Evolutionary conservation across 768 basidiomycete genomes (phyloP).

Genomic region (Boletus vinaceobasis): DNA sequence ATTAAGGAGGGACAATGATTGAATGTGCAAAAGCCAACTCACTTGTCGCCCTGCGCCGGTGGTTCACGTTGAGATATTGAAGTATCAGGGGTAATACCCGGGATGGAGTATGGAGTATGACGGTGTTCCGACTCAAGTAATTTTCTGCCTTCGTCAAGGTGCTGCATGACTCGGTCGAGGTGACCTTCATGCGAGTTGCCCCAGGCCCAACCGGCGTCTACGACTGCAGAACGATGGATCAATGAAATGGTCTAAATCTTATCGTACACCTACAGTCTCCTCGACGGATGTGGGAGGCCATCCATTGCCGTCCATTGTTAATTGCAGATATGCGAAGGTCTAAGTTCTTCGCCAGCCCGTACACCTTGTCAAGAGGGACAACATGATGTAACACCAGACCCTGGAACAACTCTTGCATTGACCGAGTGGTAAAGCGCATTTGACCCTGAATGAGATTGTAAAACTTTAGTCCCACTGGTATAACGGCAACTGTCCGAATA

Average conservation of each 20-base stretch:
- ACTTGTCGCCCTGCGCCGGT: conserved; percentile 19
- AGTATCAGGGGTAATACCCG: conserved; percentile 10
- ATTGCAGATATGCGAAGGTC: conserved; percentile 22
- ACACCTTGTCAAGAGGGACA: conserved; percentile 22
- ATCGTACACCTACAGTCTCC: conserved; percentile 33
- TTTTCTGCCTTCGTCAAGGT: conserved; percentile 28
- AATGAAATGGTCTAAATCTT: neutral
- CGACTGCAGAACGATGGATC: conserved; percentile 14
- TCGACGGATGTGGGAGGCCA: conserved; percentile 38
- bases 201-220: conserved; percentile 33
- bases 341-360: conserved; percentile 23
- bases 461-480: neutral
- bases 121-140: conserved; percentile 21
- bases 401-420: conserved; percentile 20
- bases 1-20: neutral
- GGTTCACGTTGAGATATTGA: conserved; percentile 14
- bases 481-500: neutral
- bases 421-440: conserved; percentile 25
- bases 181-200: conserved; percentile 30
- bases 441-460: conserved; percentile 15
- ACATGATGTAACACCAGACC: conserved; percentile 23
- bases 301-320: conserved; percentile 32
- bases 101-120: conserved; percentile 15
- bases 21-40: neutral
- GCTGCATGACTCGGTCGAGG: conserved; percentile 30